Evolutionary conservation across 164 flowering plant species (phyloP).

Genomic region (Piper betle): DNA sequence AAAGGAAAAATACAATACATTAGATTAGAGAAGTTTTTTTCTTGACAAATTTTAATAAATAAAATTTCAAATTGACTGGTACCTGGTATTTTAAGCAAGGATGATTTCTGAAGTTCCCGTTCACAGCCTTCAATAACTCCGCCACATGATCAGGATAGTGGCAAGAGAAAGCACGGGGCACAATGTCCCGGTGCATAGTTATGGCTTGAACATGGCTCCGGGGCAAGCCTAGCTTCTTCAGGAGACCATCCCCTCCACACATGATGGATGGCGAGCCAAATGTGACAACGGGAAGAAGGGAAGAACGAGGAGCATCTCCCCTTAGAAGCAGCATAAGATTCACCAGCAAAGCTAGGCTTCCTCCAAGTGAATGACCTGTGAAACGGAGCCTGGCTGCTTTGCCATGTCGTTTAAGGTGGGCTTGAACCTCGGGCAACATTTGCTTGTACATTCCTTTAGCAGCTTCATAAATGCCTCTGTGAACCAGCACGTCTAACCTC

Average conservation of each 20-base stretch:
- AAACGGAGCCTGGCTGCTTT: slow-evolving; percentile 60
- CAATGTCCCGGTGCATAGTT: slow-evolving; percentile 90
- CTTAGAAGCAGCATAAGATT: slow-evolving; percentile 84
- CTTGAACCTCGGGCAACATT: slow-evolving; percentile 79
- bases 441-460: slow-evolving; percentile 94
- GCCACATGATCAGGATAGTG: slow-evolving; percentile 75
- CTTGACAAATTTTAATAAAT: neutral
- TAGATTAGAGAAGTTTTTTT: neutral
- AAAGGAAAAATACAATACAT: neutral
- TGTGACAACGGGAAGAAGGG: slow-evolving; percentile 79
- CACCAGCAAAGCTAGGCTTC: slow-evolving; percentile 72
- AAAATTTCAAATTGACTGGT: slow-evolving; percentile 41
- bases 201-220: slow-evolving; percentile 63
- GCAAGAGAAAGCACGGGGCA: slow-evolving; percentile 95
- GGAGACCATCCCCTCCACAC: slow-evolving; percentile 95
- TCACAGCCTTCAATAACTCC: slow-evolving; percentile 76
- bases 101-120: slow-evolving; percentile 69
- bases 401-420: slow-evolving; percentile 58
- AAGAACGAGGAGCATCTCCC: slow-evolving; percentile 61
- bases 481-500: slow-evolving; percentile 83
- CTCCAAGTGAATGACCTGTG: slow-evolving; percentile 98
- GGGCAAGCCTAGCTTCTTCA: slow-evolving; percentile 62
- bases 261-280: slow-evolving; percentile 84
- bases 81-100: slow-evolving; percentile 84
- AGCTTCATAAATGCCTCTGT: slow-evolving; percentile 95